Conservation (phyloP, 371 early-diverging fungal species). For the Syncephalis plumigaleata region DNA sequence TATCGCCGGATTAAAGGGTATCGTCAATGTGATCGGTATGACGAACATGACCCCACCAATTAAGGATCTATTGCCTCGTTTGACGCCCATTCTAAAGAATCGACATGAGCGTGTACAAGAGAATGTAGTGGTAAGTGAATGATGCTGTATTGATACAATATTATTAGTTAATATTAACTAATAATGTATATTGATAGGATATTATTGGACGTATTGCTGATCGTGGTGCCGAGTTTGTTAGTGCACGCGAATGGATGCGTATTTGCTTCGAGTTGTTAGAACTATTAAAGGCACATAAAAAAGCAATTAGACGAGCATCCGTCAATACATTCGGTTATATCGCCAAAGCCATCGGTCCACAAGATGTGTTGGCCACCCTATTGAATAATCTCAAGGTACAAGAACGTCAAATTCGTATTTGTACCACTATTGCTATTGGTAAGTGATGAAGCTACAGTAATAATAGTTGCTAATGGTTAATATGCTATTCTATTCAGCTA, state of each 20-base stretch:
- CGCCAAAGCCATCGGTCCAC: constrained; percentile 98
- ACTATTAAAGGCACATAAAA: constrained; percentile 88
- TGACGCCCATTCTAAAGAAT: constrained; percentile 94
- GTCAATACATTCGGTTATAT: constrained; percentile 97
- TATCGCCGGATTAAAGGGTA: constrained; percentile 73
- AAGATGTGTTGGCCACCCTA: constrained; percentile 93
- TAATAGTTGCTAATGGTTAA: constrained; percentile 22
- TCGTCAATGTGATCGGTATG: constrained; percentile 96
- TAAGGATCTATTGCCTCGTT: constrained; percentile 86
- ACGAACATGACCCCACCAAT: constrained; percentile 94
- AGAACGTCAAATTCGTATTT: constrained; percentile 95
- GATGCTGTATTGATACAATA: neutral
- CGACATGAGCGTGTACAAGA: constrained; percentile 96
- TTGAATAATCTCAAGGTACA: constrained; percentile 95
- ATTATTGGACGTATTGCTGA: constrained; percentile 95
- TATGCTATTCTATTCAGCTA: constrained; percentile 44
- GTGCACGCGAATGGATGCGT: constrained; percentile 98
- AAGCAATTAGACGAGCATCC: constrained; percentile 86
- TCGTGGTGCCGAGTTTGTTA: constrained; percentile 95
- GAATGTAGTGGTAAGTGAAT: constrained; percentile 26
- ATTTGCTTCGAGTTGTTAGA: constrained; percentile 95
- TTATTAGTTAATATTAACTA: neutral
- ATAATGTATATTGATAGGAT: constrained; percentile 39
- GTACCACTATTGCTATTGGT: constrained; percentile 89
- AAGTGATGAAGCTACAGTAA: constrained; percentile 66